Conservation (phyloP, 176 grass and related monocot genomes). For the Ananas comosus region DNA sequence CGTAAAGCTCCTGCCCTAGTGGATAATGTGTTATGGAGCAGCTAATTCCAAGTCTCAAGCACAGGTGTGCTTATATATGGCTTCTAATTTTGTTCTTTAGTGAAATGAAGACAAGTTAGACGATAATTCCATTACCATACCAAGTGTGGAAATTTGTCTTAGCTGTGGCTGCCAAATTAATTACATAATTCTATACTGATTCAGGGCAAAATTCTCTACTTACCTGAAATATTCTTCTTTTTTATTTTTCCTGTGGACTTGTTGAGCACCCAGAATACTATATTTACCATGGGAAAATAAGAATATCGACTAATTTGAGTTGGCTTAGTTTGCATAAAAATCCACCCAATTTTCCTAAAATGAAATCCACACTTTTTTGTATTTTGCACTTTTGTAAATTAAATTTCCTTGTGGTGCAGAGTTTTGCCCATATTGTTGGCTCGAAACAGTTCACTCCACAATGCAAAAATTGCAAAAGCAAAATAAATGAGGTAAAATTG, state of each 20-base stretch:
- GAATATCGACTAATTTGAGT: too few species aligned
- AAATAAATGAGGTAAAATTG: too few species aligned
- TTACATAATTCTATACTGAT: not conserved
- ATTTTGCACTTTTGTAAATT: too few species aligned
- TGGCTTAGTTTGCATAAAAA: too few species aligned
- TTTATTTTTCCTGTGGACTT: not conserved
- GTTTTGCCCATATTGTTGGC: too few species aligned
- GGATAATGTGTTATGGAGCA: not conserved
- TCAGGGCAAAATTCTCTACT: not conserved
- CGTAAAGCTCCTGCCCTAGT: not conserved
- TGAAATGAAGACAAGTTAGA: constrained; percentile 1
- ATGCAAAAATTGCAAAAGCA: too few species aligned
- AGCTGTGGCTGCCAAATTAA: constrained; percentile 1
- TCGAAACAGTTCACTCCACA: too few species aligned
- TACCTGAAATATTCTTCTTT: not conserved
- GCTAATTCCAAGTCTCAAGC: constrained; percentile 3
- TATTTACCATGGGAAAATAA: too few species aligned
- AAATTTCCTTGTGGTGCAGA: too few species aligned
- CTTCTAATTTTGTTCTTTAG: not conserved
- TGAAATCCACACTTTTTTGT: too few species aligned
- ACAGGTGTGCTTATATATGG: constrained; percentile 7
- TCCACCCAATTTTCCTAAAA: too few species aligned
- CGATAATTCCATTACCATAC: constrained; percentile 4
- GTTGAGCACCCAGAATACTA: not conserved
- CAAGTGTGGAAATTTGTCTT: not conserved